Base-by-base conservation (phyloP, 495 filamentous ascomycete genomes). In the Echria macrotheca region DNA sequence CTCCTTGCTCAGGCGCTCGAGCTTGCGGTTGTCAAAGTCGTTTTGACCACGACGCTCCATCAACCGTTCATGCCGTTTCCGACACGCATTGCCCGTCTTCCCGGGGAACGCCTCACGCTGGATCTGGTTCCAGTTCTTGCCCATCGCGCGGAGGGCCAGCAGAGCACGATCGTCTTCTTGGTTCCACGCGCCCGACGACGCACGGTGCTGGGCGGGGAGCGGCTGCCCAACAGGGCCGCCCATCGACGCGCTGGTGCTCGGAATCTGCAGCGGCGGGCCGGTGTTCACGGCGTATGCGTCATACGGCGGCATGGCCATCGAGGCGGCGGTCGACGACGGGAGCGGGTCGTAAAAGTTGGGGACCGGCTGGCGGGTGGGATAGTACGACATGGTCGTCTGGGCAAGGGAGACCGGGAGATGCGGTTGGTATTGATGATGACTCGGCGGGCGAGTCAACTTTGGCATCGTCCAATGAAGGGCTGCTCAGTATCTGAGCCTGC, bases 41-140 rank as follows among this genome's bases (percentile, higher is more conserved):
- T 84, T 82, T 38, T 74, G 70, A 32, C 76, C 78, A 46, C 72
- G 70, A 50, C 78, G 74, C 62, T 86, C 83, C 77, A 88, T 81
- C 49, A 89, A 66, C 17, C 85, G 69, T 65, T 89, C 85, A 58
- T 88, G 83, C 33, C 85, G 74, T 61, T 89, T 89, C 12, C 85
- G 83, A 67, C 85, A 89, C 22, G 85, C 85, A 63, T 89, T 89
- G 24, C 83, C 74, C 5, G 84, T 83, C 69, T 89, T 89, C 56
- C 64, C 68, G 3, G 82, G 84, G 59, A 89, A 89, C 60, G 82
- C 76, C 39, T 72, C 74, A 47, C 69, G 70, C 47, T 85, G 80
- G 56, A 89, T 88, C 40, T 82, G 79, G 39, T 75, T 74, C 85
- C 85, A 89, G 59, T 85, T 85, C 56, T 83, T 76, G 38, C 80